Evolutionary conservation across 2,329 filamentous ascomycete genomes (phyloP).

Genomic region (Hymenotorrendiella dingleyae): DNA sequence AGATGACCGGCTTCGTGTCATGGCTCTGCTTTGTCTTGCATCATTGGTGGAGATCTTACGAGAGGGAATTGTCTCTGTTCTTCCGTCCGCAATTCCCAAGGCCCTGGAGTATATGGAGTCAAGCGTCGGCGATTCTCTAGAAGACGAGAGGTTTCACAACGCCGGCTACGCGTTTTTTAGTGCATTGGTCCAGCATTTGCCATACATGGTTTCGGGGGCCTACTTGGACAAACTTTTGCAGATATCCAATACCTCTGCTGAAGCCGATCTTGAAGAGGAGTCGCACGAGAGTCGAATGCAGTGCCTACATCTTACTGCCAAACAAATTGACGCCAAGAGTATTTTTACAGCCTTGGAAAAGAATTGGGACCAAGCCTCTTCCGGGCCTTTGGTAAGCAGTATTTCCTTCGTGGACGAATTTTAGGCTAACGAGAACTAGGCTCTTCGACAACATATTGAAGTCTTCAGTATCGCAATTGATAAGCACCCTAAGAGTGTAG

Average conservation of each 20-base stretch:
- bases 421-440: slow-evolving; percentile 36
- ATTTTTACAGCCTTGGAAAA: slow-evolving; percentile 67
- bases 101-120: slow-evolving; percentile 65
- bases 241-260: slow-evolving; percentile 67
- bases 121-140: slow-evolving; percentile 48
- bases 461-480: slow-evolving; percentile 67
- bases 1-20: slow-evolving; percentile 67
- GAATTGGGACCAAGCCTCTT: slow-evolving; percentile 63
- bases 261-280: slow-evolving; percentile 52
- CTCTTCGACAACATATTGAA: slow-evolving; percentile 62
- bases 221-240: slow-evolving; percentile 68
- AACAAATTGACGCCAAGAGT: slow-evolving; percentile 70
- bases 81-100: slow-evolving; percentile 69
- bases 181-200: slow-evolving; percentile 73
- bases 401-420: background rate
- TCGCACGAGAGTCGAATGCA: slow-evolving; percentile 59
- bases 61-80: slow-evolving; percentile 76
- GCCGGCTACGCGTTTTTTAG: slow-evolving; percentile 76
- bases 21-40: slow-evolving; percentile 83
- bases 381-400: slow-evolving; percentile 56
- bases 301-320: slow-evolving; percentile 69
- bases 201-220: slow-evolving; percentile 78
- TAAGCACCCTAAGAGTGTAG: slow-evolving; percentile 68
- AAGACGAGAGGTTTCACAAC: slow-evolving; percentile 65
- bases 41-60: slow-evolving; percentile 84